A percentile compares a stretch with the other conserved stretches of the same genome.
phyloP scores from a whole-genome alignment of 352 stramenopile genomes.

The Blastocystis sp. region DNA sequence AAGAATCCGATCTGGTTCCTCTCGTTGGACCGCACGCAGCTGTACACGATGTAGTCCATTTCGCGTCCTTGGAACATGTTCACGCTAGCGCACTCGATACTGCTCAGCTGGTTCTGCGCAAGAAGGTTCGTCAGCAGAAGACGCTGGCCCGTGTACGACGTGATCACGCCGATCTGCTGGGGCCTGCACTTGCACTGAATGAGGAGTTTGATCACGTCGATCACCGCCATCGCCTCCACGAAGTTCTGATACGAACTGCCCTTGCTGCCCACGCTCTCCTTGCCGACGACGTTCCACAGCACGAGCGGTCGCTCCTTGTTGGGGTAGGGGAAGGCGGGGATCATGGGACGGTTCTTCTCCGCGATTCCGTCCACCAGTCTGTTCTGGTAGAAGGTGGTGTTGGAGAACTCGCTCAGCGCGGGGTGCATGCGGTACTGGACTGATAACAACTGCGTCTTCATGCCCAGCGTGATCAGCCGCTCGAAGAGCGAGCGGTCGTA shows the following conservation, averaged over 20 bases:
- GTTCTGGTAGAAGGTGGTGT: conserved; percentile 98
- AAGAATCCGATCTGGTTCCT: conserved; percentile 99
- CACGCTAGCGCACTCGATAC: conserved; percentile 97
- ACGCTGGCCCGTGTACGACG: conserved; percentile 95
- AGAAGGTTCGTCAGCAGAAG: conserved; percentile 95
- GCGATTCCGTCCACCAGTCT: conserved; percentile 96
- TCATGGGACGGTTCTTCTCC: conserved; percentile 85
- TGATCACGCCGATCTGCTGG: conserved; percentile 92
- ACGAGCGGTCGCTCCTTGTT: conserved; percentile 93
- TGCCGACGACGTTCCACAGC: conserved; percentile 93
- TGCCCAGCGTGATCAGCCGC: conserved; percentile 91
- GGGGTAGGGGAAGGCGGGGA: conserved; percentile 92
- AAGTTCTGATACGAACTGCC: conserved; percentile 98
- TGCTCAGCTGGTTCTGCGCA: neutral
- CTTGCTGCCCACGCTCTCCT: conserved; percentile 96
- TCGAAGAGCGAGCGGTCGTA: conserved; percentile 97
- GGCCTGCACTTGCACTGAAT: conserved; percentile 89
- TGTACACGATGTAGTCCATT: conserved; percentile 97
- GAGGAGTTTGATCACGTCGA: conserved; percentile 96
- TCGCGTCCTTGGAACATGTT: conserved; percentile 99
- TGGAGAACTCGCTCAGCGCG: conserved; percentile 96
- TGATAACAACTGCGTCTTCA: conserved; percentile 92
- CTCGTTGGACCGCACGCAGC: conserved; percentile 96
- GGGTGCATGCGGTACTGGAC: conserved; percentile 99
- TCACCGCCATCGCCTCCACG: conserved; percentile 94